Percentiles rank a stretch among this genome's conserved stretches.
Conservation (phyloP, 2,329 filamentous ascomycete genomes). For the Dothideomycetes sp. region DNA sequence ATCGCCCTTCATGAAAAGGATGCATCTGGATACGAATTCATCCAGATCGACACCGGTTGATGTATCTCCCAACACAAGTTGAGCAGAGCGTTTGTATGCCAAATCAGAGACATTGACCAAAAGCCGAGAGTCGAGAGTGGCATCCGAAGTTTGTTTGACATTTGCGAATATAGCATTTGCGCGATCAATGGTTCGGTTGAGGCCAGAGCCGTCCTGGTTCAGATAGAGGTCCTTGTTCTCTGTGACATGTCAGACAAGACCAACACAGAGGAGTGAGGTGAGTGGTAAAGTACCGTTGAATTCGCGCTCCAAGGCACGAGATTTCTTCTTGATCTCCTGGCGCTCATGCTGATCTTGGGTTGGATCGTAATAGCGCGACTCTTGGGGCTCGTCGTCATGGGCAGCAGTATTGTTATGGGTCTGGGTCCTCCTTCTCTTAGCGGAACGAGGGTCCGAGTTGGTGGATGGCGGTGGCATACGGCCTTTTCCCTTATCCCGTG, state of each 20-base stretch:
- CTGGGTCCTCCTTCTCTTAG: constrained; percentile 21
- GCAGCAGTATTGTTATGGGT: constrained; percentile 18
- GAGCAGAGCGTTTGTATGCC: constrained; percentile 66
- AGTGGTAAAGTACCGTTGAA: constrained; percentile 44
- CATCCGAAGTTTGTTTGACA: constrained; percentile 76
- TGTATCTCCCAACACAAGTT: constrained; percentile 62
- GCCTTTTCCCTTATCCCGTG: constrained; percentile 36
- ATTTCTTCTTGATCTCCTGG: constrained; percentile 57
- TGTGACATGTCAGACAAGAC: constrained; percentile 21
- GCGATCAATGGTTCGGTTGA: constrained; percentile 37
- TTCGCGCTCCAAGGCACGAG: constrained; percentile 57
- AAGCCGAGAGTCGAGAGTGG: constrained; percentile 79
- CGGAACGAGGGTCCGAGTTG: constrained; percentile 25
- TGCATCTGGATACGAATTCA: constrained; percentile 84
- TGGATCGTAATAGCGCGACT: constrained; percentile 59
- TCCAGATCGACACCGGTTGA: constrained; percentile 76
- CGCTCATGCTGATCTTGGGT: constrained; percentile 70
- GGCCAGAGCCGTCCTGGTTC: constrained; percentile 52
- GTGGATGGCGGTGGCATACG: constrained; percentile 32
- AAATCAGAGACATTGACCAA: constrained; percentile 74
- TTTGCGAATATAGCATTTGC: constrained; percentile 53
- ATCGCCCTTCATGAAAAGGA: constrained; percentile 67
- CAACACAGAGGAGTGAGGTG: background rate
- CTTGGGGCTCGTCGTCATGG: constrained; percentile 23
- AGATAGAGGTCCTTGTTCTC: constrained; percentile 67